Evolutionary conservation across 768 basidiomycete species (phyloP).

Genomic region (Rhodosporidiobolus odoratus): DNA sequence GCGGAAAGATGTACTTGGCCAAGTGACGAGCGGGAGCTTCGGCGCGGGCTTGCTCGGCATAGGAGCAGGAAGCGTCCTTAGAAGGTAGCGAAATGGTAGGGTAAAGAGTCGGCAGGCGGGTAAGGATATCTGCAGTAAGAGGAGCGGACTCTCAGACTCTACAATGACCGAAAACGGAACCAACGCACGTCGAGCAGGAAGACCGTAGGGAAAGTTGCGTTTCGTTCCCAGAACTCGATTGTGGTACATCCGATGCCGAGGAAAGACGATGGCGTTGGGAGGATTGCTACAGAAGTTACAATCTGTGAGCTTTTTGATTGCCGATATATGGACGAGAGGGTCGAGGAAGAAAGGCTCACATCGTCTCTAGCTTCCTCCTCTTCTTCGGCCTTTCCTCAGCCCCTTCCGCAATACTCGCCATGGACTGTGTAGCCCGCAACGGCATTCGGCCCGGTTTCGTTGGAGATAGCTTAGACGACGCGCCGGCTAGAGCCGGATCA

Average conservation of each 20-base stretch:
- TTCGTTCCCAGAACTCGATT: conserved; percentile 51
- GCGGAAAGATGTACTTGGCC: conserved; percentile 78
- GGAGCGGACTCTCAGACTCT: neutral
- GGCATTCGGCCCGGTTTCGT: neutral
- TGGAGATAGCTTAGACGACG: neutral
- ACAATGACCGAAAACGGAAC: neutral
- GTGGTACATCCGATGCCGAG: conserved; percentile 63
- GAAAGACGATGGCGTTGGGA: conserved; percentile 16
- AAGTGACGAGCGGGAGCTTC: conserved; percentile 54
- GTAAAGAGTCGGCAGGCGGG: conserved; percentile 6
- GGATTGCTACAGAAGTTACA: neutral
- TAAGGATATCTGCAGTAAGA: conserved; percentile 18
- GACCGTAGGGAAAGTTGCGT: conserved; percentile 55
- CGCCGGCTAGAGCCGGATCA: neutral
- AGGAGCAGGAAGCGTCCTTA: neutral
- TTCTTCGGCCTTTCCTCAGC: neutral
- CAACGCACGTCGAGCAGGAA: conserved; percentile 64
- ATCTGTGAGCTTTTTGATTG: too few species aligned
- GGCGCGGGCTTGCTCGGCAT: neutral
- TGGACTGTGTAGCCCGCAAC: conserved; percentile 9
- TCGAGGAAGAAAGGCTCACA: neutral
- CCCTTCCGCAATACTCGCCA: neutral
- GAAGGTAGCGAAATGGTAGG: neutral
- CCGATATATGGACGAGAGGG: too few species aligned
- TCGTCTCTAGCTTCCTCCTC: conserved; percentile 6